Conservation (phyloP, 192 early-diverging fungal genomes). For the Diversispora eburnea region DNA sequence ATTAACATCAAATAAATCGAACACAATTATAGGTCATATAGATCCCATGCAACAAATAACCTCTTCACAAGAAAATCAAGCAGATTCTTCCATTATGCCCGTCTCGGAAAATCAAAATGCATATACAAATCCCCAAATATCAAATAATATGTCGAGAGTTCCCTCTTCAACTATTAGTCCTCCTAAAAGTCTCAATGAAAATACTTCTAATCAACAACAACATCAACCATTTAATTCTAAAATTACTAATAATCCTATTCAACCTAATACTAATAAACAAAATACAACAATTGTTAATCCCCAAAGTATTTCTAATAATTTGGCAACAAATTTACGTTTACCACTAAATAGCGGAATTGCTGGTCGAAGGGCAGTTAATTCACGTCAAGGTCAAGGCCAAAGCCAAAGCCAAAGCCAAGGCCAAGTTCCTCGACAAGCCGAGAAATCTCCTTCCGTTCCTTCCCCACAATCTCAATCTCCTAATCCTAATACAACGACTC, state of each 20-base stretch:
- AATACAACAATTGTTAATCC: background rate
- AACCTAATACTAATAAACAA: background rate
- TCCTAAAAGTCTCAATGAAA: constrained; percentile 3
- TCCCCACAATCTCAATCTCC: background rate
- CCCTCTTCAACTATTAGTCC: background rate
- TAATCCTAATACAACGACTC: background rate
- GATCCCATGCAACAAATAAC: background rate
- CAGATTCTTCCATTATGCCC: background rate
- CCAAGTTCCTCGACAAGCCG: constrained; percentile 1
- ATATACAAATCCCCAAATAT: background rate
- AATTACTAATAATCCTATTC: background rate
- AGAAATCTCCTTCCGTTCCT: background rate
- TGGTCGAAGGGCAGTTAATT: background rate
- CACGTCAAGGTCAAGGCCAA: background rate
- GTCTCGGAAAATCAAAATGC: background rate
- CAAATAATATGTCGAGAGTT: background rate
- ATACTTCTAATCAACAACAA: background rate
- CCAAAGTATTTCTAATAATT: background rate
- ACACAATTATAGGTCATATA: background rate
- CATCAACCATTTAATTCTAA: background rate
- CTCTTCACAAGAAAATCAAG: background rate
- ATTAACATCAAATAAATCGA: background rate
- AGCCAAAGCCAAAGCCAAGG: too few species aligned
- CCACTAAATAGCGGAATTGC: constrained; percentile 2
- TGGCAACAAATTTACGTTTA: constrained; percentile 3